Conservation (phyloP, 768 basidiomycete species). For the Auricularia auricula-judae region DNA sequence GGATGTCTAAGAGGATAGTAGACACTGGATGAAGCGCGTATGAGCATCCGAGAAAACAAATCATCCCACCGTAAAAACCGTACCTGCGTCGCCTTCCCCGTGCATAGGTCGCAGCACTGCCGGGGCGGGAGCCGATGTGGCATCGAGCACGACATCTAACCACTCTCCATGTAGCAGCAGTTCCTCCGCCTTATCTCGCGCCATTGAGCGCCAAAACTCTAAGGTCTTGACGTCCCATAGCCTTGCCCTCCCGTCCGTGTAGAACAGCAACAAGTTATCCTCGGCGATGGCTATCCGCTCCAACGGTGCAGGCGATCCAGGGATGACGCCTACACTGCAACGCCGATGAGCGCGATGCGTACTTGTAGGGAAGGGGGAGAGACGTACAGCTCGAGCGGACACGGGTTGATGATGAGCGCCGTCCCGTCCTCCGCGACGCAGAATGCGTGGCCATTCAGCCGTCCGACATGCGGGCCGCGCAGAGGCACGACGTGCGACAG, state of each 20-base stretch:
- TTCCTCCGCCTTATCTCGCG: conserved; percentile 63
- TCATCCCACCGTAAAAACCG: background rate
- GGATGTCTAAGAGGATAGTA: conserved; percentile 18
- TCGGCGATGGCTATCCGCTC: conserved; percentile 50
- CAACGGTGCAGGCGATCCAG: conserved; percentile 66
- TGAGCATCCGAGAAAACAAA: background rate
- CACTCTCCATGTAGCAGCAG: conserved; percentile 63
- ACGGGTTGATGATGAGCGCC: conserved; percentile 64
- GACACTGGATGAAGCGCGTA: conserved; percentile 12
- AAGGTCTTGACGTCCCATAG: conserved; percentile 78
- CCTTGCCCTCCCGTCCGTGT: conserved; percentile 64
- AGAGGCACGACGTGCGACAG: conserved; percentile 50
- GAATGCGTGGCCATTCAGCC: conserved; percentile 55
- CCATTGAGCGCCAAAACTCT: conserved; percentile 82
- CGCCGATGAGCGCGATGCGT: background rate
- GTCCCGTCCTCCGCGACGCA: conserved; percentile 74
- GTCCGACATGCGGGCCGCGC: conserved; percentile 37
- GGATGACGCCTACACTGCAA: conserved; percentile 64
- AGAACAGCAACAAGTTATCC: conserved; percentile 64
- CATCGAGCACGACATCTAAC: conserved; percentile 47
- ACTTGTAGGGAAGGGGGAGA: conserved; percentile 1
- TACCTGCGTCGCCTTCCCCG: conserved; percentile 7
- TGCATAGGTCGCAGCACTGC: background rate
- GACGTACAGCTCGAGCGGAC: conserved; percentile 69
- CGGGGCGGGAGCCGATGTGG: background rate